phyloP scores from a whole-genome alignment of 345 rosid species.

The Crucihimalaya himalaica region DNA sequence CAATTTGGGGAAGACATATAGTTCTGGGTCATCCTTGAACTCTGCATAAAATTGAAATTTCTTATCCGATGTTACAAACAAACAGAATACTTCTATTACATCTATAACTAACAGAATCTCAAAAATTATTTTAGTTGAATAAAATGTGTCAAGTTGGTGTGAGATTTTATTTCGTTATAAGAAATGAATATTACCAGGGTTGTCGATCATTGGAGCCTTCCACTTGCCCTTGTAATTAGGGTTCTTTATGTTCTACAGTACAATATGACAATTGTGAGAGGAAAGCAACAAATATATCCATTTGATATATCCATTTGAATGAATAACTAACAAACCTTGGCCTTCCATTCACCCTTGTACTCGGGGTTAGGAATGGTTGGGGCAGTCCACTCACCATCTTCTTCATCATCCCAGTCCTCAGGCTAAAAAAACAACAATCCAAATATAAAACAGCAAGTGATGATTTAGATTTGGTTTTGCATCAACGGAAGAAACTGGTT shows the following conservation, averaged over 20 bases:
- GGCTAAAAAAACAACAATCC: conserved; percentile 51
- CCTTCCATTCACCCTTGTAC: conserved; percentile 92
- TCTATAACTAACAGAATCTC: not conserved
- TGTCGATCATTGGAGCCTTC: conserved; percentile 97
- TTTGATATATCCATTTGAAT: not conserved
- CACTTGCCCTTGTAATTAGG: conserved; percentile 94
- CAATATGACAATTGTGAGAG: not conserved
- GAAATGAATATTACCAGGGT: conserved; percentile 69
- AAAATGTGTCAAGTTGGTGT: not conserved
- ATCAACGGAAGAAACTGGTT: not conserved
- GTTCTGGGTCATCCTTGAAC: conserved; percentile 91
- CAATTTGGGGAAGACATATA: conserved; percentile 84
- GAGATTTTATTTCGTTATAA: not conserved
- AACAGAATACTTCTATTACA: not conserved
- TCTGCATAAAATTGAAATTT: conserved; percentile 46
- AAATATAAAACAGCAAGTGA: not conserved
- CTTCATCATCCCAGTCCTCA: conserved; percentile 99
- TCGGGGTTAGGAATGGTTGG: conserved; percentile 96
- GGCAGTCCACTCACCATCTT: conserved; percentile 98
- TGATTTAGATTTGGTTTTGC: not conserved
- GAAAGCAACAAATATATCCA: not conserved
- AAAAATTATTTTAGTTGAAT: not conserved
- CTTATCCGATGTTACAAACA: not conserved
- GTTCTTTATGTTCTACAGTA: conserved; percentile 86
- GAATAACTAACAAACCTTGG: conserved; percentile 63